Conservation (phyloP, 2,329 filamentous ascomycete species). For the Blastomyces silverae region DNA sequence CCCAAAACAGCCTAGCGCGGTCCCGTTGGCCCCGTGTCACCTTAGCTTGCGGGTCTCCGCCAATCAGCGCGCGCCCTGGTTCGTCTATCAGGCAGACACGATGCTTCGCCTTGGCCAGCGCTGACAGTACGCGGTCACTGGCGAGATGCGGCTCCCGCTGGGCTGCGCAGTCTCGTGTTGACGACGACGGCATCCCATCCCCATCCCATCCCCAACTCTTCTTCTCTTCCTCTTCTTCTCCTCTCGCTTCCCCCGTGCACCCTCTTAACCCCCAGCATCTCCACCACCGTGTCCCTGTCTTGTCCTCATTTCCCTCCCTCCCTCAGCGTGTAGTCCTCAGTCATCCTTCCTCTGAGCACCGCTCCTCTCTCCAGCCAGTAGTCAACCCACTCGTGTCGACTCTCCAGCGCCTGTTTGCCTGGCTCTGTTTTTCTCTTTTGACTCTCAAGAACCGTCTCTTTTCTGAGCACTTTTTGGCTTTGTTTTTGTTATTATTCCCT, state of each 20-base stretch:
- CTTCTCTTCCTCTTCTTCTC: conserved; percentile 19
- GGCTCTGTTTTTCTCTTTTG: not conserved
- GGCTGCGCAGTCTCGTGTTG: not conserved
- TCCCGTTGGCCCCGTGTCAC: not conserved
- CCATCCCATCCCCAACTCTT: conserved; percentile 17
- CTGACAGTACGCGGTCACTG: conserved; percentile 18
- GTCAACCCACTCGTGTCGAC: not conserved
- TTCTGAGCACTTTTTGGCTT: not conserved
- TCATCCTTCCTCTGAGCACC: not conserved
- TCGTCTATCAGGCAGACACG: conserved; percentile 39
- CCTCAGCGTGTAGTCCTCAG: not conserved
- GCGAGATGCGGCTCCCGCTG: not conserved
- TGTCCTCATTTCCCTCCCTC: conserved; percentile 11
- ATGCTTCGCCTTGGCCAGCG: conserved; percentile 24
- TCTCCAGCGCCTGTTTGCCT: conserved; percentile 1
- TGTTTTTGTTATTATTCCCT: not conserved
- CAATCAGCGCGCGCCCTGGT: conserved; percentile 18
- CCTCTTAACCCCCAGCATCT: not conserved
- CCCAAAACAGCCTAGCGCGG: conserved; percentile 15
- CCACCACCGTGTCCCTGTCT: not conserved
- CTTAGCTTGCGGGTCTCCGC: conserved; percentile 14
- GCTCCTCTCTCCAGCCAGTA: not conserved
- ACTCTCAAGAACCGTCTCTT: not conserved
- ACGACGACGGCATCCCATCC: conserved; percentile 22
- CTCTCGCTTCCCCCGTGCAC: conserved; percentile 5